These are phyloP conservation scores for Tephrocybe rancida DNA, from an alignment of 768 basidiomycete species.

Conservation along the genomic window DNA sequence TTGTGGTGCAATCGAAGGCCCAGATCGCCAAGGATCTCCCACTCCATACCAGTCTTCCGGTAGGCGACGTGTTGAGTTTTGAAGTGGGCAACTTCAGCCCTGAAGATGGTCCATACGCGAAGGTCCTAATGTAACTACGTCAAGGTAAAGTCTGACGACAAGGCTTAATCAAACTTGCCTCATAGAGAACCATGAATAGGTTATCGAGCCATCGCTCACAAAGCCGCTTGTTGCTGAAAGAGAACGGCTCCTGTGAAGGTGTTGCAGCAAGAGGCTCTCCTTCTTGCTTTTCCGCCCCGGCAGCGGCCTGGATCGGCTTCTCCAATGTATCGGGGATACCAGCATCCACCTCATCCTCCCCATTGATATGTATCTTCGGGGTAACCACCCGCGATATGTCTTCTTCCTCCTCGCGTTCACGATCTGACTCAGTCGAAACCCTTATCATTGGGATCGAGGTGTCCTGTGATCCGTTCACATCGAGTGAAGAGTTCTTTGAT, in stretches of 20 bases:
- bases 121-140: constrained; percentile 64
- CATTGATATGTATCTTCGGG: constrained; percentile 29
- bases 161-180: constrained; percentile 49
- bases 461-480: constrained; percentile 25
- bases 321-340: constrained; percentile 38
- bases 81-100: constrained; percentile 98
- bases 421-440: constrained; percentile 73
- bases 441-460: constrained; percentile 63
- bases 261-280: constrained; percentile 35
- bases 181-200: constrained; percentile 97
- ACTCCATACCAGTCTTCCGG: constrained; percentile 94
- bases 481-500: constrained; percentile 35
- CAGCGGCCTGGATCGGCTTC: constrained; percentile 55
- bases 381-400: constrained; percentile 14
- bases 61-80: constrained; percentile 98
- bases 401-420: constrained; percentile 39
- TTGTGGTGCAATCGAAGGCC: constrained; percentile 94
- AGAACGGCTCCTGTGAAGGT: constrained; percentile 68
- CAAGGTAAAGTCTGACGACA: constrained; percentile 5
- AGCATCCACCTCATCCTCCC: constrained; percentile 29
- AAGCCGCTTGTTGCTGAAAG: constrained; percentile 94
- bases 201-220: constrained; percentile 99
- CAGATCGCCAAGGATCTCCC: constrained; percentile 97
- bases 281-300: constrained; percentile 45
- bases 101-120: constrained; percentile 98